Evolutionary conservation across 2,329 filamentous ascomycete genomes (phyloP), one percentile per base, ranked within the genome.

Genomic region (Aspergillus latus): DNA sequence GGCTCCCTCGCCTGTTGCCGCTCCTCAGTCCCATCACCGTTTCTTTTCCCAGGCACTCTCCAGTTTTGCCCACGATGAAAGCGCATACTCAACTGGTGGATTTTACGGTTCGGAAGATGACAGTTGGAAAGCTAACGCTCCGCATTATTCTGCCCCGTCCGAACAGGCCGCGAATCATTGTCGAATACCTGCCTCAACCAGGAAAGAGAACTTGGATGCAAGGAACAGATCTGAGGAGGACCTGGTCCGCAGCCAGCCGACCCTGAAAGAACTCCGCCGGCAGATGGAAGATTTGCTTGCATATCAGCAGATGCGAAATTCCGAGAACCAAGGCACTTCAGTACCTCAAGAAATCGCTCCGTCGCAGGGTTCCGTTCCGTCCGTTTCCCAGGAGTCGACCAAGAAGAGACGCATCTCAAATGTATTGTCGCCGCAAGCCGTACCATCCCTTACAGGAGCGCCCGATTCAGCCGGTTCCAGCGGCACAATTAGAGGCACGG

Each of bases 251-350:
- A 72, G 66, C 54, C 66, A 70, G 54, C 71, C 72, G 49, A 75
- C 72, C 15, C 63, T 77, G 8, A 72, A 74, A 37, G 72, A 75
- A 55, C 54, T 77, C 44, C 72, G 72, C 54, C 70, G 69, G 59
- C 70, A 72, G 64, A 76, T 77, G 73, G 74, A 76, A 57, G 74
- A 76, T 53, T 63, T 74, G 39, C 65, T 76, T 29, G 67, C 70
- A 32, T 72, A 72, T 53, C 73, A 76, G 54, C 74, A 76, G 58
- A 70, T 68, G 65, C 72, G 74, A 55, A 68, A 72, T 49, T 64
- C 66, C 5, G 67, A 71, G 40, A 59, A 59, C 21, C 59, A 65
- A 40, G 55, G 57, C 55, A 26, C 57, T 30, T 48, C 52, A 37
- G 47, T 48, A 26, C 46, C 43, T 53, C 55, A 61, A 49, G 61